A percentile compares a stretch with the other conserved stretches of the same genome.
Evolutionary conservation across 768 basidiomycete species (phyloP).

Genomic region (Tulasnella sp.): DNA sequence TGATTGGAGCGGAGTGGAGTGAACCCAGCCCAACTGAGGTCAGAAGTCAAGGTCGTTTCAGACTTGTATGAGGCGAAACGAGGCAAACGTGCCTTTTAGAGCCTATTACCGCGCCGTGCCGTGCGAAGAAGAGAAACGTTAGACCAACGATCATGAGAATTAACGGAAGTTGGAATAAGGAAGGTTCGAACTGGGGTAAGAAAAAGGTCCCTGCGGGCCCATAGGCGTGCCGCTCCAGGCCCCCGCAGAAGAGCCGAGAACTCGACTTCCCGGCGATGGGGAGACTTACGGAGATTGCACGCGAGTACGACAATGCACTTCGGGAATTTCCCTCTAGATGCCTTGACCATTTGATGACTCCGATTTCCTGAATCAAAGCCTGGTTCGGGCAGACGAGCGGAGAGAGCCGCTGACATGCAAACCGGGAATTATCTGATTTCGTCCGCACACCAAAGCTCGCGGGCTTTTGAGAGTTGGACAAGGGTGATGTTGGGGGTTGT

Average conservation of each 20-base stretch:
- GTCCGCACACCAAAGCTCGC: conserved; percentile 29
- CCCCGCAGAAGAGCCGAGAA: conserved; percentile 45
- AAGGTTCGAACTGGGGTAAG: conserved; percentile 9
- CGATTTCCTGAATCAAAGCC: conserved; percentile 54
- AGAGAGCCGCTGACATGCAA: conserved; percentile 60
- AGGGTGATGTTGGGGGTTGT: not conserved
- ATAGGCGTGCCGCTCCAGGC: not conserved
- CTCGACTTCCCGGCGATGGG: conserved; percentile 24
- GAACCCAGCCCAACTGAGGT: not conserved
- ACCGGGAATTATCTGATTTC: conserved; percentile 42
- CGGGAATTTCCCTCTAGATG: conserved; percentile 63
- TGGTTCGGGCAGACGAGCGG: conserved; percentile 71
- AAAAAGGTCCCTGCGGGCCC: too few relatives aligned
- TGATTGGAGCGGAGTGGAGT: not conserved
- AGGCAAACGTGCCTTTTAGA: conserved; percentile 17
- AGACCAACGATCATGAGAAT: conserved; percentile 9
- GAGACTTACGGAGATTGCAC: conserved; percentile 61
- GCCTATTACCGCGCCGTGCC: not conserved
- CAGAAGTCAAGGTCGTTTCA: not conserved
- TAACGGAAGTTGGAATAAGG: not conserved
- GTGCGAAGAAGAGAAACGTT: conserved; percentile 4
- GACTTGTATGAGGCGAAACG: too few relatives aligned
- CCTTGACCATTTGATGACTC: conserved; percentile 54
- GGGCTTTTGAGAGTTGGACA: not conserved
- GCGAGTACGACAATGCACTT: conserved; percentile 67